Conservation (phyloP, 495 filamentous ascomycete species). For the Staphylotrichum longicolle region DNA sequence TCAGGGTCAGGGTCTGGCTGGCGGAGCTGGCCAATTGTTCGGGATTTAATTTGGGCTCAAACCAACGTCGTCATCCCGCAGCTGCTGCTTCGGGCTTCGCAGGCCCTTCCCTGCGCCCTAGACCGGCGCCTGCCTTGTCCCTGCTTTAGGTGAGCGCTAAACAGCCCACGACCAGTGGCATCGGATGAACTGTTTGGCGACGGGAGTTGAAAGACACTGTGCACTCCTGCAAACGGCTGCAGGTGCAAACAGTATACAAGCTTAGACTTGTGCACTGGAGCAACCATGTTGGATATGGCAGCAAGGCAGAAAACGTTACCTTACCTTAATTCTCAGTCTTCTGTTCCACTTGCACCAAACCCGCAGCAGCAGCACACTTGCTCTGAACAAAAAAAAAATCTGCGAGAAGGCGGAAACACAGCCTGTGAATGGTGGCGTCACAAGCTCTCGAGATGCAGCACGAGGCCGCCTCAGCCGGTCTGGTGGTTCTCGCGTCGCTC, state of each 20-base stretch:
- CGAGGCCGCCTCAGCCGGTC: slow-evolving; percentile 14
- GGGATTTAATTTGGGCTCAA: slow-evolving; percentile 33
- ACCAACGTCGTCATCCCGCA: slow-evolving; percentile 52
- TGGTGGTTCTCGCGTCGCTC: neutral
- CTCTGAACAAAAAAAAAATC: neutral
- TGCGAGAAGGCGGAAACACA: neutral
- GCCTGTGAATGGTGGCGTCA: neutral
- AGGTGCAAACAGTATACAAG: neutral
- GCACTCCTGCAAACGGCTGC: neutral
- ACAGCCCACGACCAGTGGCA: neutral
- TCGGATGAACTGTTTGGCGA: neutral
- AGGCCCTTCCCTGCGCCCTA: slow-evolving; percentile 16
- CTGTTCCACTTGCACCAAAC: no score
- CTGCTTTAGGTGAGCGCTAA: neutral
- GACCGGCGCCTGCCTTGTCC: slow-evolving; percentile 14
- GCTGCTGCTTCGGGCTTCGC: slow-evolving; percentile 12
- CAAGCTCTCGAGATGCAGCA: slow-evolving; percentile 3
- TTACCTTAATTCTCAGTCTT: neutral
- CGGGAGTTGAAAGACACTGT: neutral
- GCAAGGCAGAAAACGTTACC: neutral
- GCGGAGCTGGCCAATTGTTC: slow-evolving; percentile 32
- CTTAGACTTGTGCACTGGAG: neutral
- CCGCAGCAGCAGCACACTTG: no score
- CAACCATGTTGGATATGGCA: no score
- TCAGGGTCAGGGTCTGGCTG: slow-evolving; percentile 4